Evolutionary conservation across 2,329 filamentous ascomycete genomes (phyloP), one percentile per base, ranked within the genome.

Genomic region (Colletotrichum sp.): DNA sequence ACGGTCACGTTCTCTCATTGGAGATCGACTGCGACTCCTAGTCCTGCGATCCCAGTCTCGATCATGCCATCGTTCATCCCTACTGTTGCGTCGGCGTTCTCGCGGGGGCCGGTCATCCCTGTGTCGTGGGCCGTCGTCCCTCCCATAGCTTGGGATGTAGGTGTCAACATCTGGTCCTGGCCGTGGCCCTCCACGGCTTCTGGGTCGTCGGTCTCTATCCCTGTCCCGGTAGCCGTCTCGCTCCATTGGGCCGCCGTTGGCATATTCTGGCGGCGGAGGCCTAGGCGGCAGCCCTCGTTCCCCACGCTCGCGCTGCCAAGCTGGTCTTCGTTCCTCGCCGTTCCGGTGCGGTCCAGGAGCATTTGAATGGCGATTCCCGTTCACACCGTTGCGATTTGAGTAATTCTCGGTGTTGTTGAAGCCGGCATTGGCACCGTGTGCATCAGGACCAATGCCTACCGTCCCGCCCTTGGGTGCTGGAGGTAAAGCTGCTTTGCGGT

Each of bases 381-480:
- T 90, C 34, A 84, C 84, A 44, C 89, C 88, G 76, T 89, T 90
- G 9, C 89, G 83, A 4, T 83, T 81, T 24, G 86, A 87, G 76
- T 88, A 91, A 12, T 86, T 87, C 68, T 91, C 90, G 26, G 86
- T 86, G 76, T 86, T 88, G 77, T 88, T 87, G 81, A 91, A 90
- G 3, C 89, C 87, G 49, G 84, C 83, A 77, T 90, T 88, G 12
- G 89, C 88, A 10, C 88, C 87, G 70, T 80, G 80, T 6, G 79
- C 81, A 32, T 89, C 88, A 2, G 89, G 88, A n/a, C 92, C 92
- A 81, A 95, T 92, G 16, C 96, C 96, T 5, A 98, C 96, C 2
- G 95, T 96, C 6, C 95, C 96, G 15, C 96, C 96, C 79, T 96
- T 96, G 0, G 97, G 97, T 1, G 96, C 97, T 15, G 97, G 96